A percentile compares a stretch with the other conserved stretches of the same genome.
Conservation (phyloP, 2,329 filamentous ascomycete genomes). For the Colletotrichum sp. region DNA sequence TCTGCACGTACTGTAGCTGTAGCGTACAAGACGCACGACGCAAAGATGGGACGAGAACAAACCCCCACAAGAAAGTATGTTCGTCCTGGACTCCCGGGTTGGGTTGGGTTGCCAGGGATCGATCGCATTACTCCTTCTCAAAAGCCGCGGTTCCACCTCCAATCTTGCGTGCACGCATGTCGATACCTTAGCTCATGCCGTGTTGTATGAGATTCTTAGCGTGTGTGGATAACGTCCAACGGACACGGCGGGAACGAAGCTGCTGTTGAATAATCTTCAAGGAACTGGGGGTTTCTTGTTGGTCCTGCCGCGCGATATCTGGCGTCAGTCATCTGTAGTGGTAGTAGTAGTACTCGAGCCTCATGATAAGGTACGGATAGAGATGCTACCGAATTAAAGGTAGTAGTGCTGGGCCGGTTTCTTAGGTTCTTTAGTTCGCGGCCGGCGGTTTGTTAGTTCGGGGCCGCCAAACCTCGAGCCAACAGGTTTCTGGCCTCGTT, state of each 20-base stretch:
- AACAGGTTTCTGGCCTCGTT: background rate
- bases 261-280: background rate
- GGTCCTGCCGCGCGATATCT: background rate
- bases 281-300: background rate
- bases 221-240: background rate
- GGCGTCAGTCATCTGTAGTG: background rate
- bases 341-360: background rate
- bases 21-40: background rate
- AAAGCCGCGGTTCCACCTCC: background rate
- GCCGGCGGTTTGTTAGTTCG: background rate
- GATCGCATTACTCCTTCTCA: background rate
- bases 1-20: background rate
- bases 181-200: background rate
- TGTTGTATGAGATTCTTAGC: slow-evolving; percentile 6
- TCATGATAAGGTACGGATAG: background rate
- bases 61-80: slow-evolving; percentile 5
- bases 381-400: background rate
- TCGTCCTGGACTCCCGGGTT: background rate
- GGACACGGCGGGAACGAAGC: background rate
- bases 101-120: background rate
- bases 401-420: background rate
- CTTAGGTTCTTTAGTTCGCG: background rate
- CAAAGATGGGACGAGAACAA: background rate
- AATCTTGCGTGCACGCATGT: background rate
- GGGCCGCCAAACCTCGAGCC: background rate